These are phyloP conservation scores for Coriaria nepalensis DNA, from an alignment of 306 rosid species.

Conservation along the genomic window DNA sequence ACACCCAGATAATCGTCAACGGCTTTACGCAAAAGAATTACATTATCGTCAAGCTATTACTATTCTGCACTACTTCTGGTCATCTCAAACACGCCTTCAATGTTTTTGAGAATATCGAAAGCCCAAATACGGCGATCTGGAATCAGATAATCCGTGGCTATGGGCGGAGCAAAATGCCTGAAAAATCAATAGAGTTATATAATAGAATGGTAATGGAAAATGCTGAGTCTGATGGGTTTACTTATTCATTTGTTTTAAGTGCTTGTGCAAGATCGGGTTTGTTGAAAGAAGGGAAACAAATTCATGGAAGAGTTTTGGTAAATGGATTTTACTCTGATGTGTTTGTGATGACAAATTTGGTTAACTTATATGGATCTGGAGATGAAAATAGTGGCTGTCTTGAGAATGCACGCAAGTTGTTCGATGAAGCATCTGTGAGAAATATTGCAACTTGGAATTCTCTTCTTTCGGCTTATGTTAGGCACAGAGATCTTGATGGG, in stretches of 20 bases:
- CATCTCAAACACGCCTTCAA: conserved; percentile 21
- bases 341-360: conserved; percentile 46
- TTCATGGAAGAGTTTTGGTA: conserved; percentile 38
- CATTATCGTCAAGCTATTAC: conserved; percentile 35
- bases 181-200: conserved; percentile 30
- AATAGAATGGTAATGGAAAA: conserved; percentile 26
- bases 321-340: conserved; percentile 48
- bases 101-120: conserved; percentile 17
- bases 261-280: conserved; percentile 47
- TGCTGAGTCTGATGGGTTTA: conserved; percentile 41
- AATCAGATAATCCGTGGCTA: conserved; percentile 49
- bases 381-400: conserved; percentile 14
- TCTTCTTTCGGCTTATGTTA: conserved; percentile 41
- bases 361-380: conserved; percentile 25
- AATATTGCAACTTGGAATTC: conserved; percentile 61
- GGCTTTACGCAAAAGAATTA: conserved; percentile 40
- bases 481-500: conserved; percentile 28
- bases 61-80: conserved; percentile 31
- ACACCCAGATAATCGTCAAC: conserved; percentile 32
- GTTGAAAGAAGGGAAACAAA: conserved; percentile 49
- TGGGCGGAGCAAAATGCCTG: conserved; percentile 19
- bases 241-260: conserved; percentile 49
- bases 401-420: conserved; percentile 32
- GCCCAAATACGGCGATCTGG: conserved; percentile 46
- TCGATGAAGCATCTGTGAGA: conserved; percentile 43